Conservation (phyloP, 2,329 filamentous ascomycete species). For the Didymella keratinophila region DNA sequence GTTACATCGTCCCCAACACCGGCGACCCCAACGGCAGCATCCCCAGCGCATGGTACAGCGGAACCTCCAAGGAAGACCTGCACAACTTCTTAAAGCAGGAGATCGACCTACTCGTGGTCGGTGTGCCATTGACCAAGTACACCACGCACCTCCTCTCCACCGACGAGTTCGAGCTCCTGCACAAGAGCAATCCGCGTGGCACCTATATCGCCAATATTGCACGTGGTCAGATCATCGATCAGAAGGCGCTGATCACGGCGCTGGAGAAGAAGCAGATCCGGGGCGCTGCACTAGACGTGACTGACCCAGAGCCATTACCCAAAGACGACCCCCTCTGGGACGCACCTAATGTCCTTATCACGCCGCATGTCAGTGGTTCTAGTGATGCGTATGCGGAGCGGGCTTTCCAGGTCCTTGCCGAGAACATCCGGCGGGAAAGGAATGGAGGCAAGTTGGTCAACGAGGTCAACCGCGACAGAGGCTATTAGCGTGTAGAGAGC, state of each 20-base stretch:
- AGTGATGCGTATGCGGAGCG: constrained; percentile 64
- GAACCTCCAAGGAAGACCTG: constrained; percentile 60
- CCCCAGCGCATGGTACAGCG: constrained; percentile 65
- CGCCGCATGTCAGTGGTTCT: constrained; percentile 67
- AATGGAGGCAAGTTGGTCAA: constrained; percentile 67
- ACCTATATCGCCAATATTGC: constrained; percentile 77
- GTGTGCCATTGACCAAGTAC: constrained; percentile 63
- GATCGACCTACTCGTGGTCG: constrained; percentile 65
- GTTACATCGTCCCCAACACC: constrained; percentile 74
- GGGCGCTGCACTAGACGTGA: constrained; percentile 79
- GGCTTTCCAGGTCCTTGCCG: constrained; percentile 64
- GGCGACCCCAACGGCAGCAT: constrained; percentile 65
- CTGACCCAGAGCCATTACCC: constrained; percentile 80
- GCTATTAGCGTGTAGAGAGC: constrained; percentile 58
- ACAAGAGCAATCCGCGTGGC: constrained; percentile 50
- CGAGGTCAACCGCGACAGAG: constrained; percentile 65
- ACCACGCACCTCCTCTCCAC: constrained; percentile 64
- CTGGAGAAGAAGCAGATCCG: constrained; percentile 63
- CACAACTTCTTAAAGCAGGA: constrained; percentile 63
- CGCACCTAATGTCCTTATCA: constrained; percentile 72
- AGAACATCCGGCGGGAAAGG: constrained; percentile 63
- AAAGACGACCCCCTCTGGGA: constrained; percentile 73
- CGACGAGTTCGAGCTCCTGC: constrained; percentile 64
- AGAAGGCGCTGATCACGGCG: constrained; percentile 68
- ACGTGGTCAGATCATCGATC: constrained; percentile 69